Conservation (phyloP, 306 rosid species). For the Rubus parviflorus region DNA sequence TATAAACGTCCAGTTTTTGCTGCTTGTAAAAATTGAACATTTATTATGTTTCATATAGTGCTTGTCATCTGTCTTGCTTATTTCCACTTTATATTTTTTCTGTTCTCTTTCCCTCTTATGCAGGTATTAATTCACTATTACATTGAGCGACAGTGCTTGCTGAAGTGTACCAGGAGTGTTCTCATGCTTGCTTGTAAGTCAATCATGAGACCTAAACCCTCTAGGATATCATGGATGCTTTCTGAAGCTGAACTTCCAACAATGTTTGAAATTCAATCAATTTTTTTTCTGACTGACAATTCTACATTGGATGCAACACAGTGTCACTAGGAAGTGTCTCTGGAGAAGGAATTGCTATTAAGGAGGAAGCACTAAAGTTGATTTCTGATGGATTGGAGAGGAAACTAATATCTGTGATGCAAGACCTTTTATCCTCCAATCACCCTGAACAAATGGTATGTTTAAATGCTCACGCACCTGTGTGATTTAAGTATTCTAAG, state of each 20-base stretch:
- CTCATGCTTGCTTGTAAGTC: slow-evolving; percentile 83
- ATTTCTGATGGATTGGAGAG: slow-evolving; percentile 73
- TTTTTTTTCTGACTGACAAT: slow-evolving; percentile 23
- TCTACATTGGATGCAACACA: slow-evolving; percentile 40
- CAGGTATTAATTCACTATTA: slow-evolving; percentile 75
- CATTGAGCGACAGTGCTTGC: slow-evolving; percentile 89
- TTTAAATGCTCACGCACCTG: slow-evolving; percentile 1
- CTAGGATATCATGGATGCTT: background rate
- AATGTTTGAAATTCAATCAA: background rate
- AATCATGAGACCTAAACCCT: background rate
- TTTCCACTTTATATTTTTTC: slow-evolving; percentile 1
- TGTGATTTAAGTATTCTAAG: background rate
- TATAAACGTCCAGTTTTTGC: background rate
- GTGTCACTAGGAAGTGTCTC: slow-evolving; percentile 61
- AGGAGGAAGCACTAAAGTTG: slow-evolving; percentile 65
- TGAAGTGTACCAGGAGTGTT: slow-evolving; percentile 82
- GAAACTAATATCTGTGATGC: slow-evolving; percentile 56
- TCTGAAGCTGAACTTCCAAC: slow-evolving; percentile 18
- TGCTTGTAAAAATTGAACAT: background rate
- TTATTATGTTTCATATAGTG: background rate
- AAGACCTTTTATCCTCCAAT: slow-evolving; percentile 57
- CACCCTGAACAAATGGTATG: slow-evolving; percentile 81
- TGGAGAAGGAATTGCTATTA: slow-evolving; percentile 44
- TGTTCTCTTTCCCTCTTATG: slow-evolving; percentile 28
- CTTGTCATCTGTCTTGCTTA: slow-evolving; percentile 8